Evolutionary conservation across 1,139 yeast species (phyloP).

Genomic region (Geotrichum macrosporum): DNA sequence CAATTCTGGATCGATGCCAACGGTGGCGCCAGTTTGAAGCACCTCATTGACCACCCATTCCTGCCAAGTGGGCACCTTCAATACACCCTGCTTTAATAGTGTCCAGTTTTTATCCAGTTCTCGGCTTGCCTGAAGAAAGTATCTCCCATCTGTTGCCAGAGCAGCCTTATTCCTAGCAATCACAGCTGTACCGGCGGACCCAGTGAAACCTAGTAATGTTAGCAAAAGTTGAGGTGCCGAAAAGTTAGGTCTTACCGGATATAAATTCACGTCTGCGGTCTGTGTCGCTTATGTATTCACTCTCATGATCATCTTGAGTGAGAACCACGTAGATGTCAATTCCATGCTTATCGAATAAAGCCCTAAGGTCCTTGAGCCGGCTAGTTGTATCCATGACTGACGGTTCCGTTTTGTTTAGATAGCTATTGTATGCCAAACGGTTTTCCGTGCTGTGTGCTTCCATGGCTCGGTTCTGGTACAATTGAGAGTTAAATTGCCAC

Average conservation of each 20-base stretch:
- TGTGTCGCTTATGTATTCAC: constrained; percentile 74
- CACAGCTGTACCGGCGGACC: constrained; percentile 92
- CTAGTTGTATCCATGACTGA: constrained; percentile 25
- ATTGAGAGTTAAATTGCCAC: constrained; percentile 14
- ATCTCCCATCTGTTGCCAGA: constrained; percentile 90
- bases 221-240: background rate
- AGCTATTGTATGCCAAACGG: background rate
- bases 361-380: constrained; percentile 55
- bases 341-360: constrained; percentile 57
- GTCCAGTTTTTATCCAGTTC: constrained; percentile 85
- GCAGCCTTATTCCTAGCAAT: constrained; percentile 69
- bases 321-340: constrained; percentile 79
- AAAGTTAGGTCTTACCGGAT: constrained; percentile 41
- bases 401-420: background rate
- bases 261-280: constrained; percentile 86
- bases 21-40: constrained; percentile 35
- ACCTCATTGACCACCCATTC: constrained; percentile 60
- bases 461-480: constrained; percentile 1
- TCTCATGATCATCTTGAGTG: constrained; percentile 90
- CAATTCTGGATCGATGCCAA: constrained; percentile 66
- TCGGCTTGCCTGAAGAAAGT: constrained; percentile 82
- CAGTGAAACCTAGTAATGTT: constrained; percentile 51
- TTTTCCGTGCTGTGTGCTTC: background rate
- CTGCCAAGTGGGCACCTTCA: constrained; percentile 78
- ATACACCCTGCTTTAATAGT: constrained; percentile 75